Evolutionary conservation across 2,329 filamentous ascomycete genomes (phyloP).

Genomic region (Aspergillus sp.): DNA sequence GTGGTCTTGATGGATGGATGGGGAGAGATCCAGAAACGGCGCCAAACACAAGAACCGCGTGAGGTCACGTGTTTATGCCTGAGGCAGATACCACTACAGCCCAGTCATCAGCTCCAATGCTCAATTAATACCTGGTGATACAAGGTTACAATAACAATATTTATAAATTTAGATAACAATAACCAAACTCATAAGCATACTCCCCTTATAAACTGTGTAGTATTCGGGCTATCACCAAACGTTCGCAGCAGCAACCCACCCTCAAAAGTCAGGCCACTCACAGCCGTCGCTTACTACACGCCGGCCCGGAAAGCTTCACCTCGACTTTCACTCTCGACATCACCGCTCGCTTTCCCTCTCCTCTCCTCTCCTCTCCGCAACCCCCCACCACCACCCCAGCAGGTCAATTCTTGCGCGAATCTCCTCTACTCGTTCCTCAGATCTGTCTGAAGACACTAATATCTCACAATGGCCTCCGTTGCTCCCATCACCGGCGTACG

Average conservation of each 20-base stretch:
- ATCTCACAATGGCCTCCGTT: constrained; percentile 44
- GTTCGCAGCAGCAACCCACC: not conserved
- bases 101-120: not conserved
- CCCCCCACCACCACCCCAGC: constrained; percentile 24
- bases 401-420: constrained; percentile 26
- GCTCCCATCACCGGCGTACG: constrained; percentile 52
- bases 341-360: constrained; percentile 22
- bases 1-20: constrained; percentile 11
- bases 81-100: constrained; percentile 11
- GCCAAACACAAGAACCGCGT: constrained; percentile 17
- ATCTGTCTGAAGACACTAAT: constrained; percentile 10
- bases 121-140: no score
- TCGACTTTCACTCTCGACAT: constrained; percentile 30
- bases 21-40: constrained; percentile 14
- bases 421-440: constrained; percentile 12
- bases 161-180: no score
- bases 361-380: constrained; percentile 25
- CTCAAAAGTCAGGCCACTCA: constrained; percentile 37
- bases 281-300: constrained; percentile 37
- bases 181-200: no score
- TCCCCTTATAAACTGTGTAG: no score
- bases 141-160: no score
- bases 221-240: not conserved
- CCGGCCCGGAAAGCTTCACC: constrained; percentile 41
- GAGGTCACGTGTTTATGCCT: constrained; percentile 30